Evolutionary conservation across 345 rosid species (phyloP).

Genomic region (Atalantia buxifolia): DNA sequence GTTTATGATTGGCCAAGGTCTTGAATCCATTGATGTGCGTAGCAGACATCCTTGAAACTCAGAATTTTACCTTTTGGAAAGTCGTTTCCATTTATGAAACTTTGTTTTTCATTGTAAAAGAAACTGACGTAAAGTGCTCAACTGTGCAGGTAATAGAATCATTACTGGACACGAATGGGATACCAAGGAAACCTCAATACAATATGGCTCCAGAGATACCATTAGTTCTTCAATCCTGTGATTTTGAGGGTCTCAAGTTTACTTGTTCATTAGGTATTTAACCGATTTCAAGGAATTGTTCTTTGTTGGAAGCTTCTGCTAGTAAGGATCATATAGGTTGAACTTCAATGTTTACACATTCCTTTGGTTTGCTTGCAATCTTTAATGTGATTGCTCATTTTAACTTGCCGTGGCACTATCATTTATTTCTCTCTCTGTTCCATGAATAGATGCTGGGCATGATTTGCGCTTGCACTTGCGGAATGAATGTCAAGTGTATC

Average conservation of each 20-base stretch:
- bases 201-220: slow-evolving; percentile 81
- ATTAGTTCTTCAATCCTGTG: slow-evolving; percentile 73
- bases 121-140: slow-evolving; percentile 4
- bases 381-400: background rate
- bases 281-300: background rate
- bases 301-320: background rate
- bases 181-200: slow-evolving; percentile 78
- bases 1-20: slow-evolving; percentile 84
- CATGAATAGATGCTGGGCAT: slow-evolving; percentile 49
- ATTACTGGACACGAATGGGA: slow-evolving; percentile 57
- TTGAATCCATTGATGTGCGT: slow-evolving; percentile 77
- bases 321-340: background rate
- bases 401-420: slow-evolving; percentile 6
- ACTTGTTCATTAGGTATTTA: slow-evolving; percentile 69
- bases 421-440: slow-evolving; percentile 1
- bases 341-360: background rate
- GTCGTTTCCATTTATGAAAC: background rate
- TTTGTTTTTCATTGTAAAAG: background rate
- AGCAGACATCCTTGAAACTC: slow-evolving; percentile 6
- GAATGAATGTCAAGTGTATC: slow-evolving; percentile 51
- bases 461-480: slow-evolving; percentile 61
- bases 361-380: background rate
- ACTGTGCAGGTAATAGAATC: slow-evolving; percentile 60
- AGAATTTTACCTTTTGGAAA: background rate
- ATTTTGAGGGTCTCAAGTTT: slow-evolving; percentile 67